Base-by-base conservation (phyloP, 169 alveolate species). In the Plasmodium knowlesi region DNA sequence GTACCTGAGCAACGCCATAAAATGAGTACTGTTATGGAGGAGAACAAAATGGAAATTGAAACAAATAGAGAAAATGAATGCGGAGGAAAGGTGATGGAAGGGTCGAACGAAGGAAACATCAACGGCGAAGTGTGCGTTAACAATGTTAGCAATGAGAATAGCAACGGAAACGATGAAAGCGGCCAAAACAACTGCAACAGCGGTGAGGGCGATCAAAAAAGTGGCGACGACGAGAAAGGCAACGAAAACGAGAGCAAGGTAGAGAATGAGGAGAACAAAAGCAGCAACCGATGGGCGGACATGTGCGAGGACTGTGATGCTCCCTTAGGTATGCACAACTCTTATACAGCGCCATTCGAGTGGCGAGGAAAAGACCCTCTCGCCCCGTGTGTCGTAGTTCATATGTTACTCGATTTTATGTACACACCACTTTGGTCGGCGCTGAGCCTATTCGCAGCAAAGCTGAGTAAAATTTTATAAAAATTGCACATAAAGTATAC, bases 221-320 rank as follows among this genome's bases (percentile, higher is more conserved):
- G 67, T 3, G 37, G 67, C 54, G 14, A 14, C 25, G 34, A 78
- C 39, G 88, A 22, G 2, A 61, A 84, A 5, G 57, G 41, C 12
- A 34, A n/a, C 72, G 43, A 50, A 34, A 61, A 83, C 39, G 61
- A 71, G 50, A 28, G 32, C 71, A 46, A 81, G 67, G 61, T 22
- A 32, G 90, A 84, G 74, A 74, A 39, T 34, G 93, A 85, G 30
- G 93, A 85, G 39, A 85, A 74, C 76, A 85, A 85, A 41, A 85
- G 93, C 37, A 85, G 93, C 67, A 85, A 85, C 53, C 85, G 93
- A 16, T 85, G 93, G 93, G 93, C 93, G 39, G 93, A 85, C 41
- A 85, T 85, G 93, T 85, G 93, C 41, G 93, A 85, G 79, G 93
- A 85, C 80, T 85, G 28, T 67, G 93, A 85, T 41, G 84, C 93